Evolutionary conservation across 345 rosid species (phyloP).

Genomic region (Camelina laxa): DNA sequence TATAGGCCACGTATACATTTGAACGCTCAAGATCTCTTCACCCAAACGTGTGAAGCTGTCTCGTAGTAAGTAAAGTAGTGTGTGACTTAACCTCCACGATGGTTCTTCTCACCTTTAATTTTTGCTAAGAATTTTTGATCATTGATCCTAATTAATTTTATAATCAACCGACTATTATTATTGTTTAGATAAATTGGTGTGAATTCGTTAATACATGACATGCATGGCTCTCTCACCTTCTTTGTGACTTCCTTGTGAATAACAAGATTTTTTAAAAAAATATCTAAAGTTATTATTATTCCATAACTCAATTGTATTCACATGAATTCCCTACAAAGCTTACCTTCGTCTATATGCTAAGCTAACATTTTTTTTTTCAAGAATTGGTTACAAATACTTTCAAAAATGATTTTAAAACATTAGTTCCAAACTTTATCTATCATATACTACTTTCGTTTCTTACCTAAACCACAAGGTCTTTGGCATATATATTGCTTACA

Average conservation of each 20-base stretch:
- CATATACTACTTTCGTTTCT: slow-evolving; percentile 14
- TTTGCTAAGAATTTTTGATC: not conserved
- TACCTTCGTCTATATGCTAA: slow-evolving; percentile 8
- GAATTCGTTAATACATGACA: slow-evolving; percentile 16
- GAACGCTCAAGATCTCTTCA: not conserved
- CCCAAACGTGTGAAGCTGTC: slow-evolving; percentile 33
- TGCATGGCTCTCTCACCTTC: slow-evolving; percentile 34
- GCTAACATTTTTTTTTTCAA: not conserved
- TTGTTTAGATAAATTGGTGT: slow-evolving; percentile 15
- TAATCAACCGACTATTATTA: slow-evolving; percentile 5
- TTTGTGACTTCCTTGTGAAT: slow-evolving; percentile 7
- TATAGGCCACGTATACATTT: slow-evolving; percentile 15
- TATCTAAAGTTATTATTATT: not conserved
- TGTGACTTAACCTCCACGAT: slow-evolving; percentile 21
- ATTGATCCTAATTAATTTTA: not conserved
- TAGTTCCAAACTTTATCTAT: slow-evolving; percentile 9
- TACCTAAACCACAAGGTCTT: slow-evolving; percentile 29
- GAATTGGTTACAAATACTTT: not conserved
- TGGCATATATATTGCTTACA: slow-evolving; percentile 42
- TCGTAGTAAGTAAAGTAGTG: not conserved
- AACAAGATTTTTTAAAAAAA: not conserved
- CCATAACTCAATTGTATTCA: slow-evolving; percentile 1
- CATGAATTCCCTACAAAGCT: slow-evolving; percentile 1
- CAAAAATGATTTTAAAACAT: not conserved
- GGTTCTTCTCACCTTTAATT: not conserved